These are phyloP conservation scores for Digitaria exilis DNA, from an alignment of 202 grass and related monocot species.

Conservation along the genomic window DNA sequence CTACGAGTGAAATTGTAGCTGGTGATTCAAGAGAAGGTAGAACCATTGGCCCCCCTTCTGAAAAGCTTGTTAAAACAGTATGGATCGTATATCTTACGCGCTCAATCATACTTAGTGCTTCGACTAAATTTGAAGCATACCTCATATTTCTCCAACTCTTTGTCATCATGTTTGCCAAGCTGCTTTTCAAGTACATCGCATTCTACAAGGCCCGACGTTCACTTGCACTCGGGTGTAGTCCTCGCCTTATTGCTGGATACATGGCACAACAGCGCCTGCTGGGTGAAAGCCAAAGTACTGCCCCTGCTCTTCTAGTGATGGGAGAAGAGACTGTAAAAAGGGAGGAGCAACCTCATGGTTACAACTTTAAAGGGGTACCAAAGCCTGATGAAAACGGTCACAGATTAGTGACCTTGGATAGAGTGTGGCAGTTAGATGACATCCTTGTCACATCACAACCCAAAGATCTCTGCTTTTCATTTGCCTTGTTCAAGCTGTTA, in stretches of 20 bases:
- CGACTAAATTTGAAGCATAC: no score
- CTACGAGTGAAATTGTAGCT: neutral
- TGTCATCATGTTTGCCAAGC: neutral
- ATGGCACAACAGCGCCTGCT: no score
- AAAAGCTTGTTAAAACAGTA: neutral
- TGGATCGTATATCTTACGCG: neutral
- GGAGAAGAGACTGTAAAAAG: no score
- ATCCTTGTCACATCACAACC: accelerated
- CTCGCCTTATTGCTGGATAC: neutral
- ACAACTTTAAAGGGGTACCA: no score
- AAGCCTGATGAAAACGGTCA: no score
- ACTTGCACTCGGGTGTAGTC: neutral
- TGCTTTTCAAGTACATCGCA: neutral
- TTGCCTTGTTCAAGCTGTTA: neutral
- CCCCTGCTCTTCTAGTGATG: no score
- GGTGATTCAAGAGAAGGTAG: neutral
- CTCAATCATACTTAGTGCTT: neutral
- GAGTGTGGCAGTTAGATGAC: neutral
- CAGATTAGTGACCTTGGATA: neutral
- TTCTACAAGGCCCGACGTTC: neutral
- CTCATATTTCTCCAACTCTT: no score
- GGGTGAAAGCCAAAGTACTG: no score
- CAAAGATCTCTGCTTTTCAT: neutral
- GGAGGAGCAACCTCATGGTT: no score
- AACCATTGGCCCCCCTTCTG: neutral